Conservation (phyloP, 768 basidiomycete species). For the Xerocomus potaroensis region DNA sequence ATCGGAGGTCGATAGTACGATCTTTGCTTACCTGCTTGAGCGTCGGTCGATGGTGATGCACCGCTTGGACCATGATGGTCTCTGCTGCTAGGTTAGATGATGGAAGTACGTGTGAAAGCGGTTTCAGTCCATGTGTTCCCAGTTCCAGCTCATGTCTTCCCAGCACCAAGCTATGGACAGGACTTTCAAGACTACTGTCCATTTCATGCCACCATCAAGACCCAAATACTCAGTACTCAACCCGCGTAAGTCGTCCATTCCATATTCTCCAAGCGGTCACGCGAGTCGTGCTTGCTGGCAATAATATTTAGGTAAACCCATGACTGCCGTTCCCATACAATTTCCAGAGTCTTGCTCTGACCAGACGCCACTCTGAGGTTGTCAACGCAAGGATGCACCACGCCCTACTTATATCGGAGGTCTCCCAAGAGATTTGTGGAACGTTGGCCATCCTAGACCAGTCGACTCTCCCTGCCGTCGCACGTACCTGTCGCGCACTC, state of each 20-base stretch:
- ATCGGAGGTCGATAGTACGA: neutral
- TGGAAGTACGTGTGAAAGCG: too few species aligned
- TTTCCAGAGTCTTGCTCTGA: neutral
- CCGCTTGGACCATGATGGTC: conserved; percentile 35
- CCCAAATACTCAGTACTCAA: neutral
- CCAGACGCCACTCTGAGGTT: neutral
- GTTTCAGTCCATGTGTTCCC: too few species aligned
- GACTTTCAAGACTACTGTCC: too few species aligned
- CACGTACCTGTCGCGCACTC: conserved; percentile 22
- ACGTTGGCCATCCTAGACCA: neutral
- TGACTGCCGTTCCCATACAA: neutral
- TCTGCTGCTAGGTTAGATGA: too few species aligned
- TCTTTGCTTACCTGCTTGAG: conserved; percentile 67
- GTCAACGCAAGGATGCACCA: conserved; percentile 14
- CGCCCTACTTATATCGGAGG: conserved; percentile 22
- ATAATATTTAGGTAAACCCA: conserved; percentile 16
- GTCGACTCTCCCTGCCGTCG: conserved; percentile 18
- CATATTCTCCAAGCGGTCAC: conserved; percentile 1
- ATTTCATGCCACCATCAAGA: neutral
- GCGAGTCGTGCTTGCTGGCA: neutral
- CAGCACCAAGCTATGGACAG: too few species aligned
- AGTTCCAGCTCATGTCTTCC: too few species aligned
- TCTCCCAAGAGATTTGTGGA: conserved; percentile 17
- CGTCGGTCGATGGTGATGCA: conserved; percentile 69
- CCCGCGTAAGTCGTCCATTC: neutral